Percentiles rank a stretch among this genome's conserved stretches.
Evolutionary conservation across 1,284 basidiomycete species (phyloP).

Genomic region (Cutaneotrichosporon cutaneum): DNA sequence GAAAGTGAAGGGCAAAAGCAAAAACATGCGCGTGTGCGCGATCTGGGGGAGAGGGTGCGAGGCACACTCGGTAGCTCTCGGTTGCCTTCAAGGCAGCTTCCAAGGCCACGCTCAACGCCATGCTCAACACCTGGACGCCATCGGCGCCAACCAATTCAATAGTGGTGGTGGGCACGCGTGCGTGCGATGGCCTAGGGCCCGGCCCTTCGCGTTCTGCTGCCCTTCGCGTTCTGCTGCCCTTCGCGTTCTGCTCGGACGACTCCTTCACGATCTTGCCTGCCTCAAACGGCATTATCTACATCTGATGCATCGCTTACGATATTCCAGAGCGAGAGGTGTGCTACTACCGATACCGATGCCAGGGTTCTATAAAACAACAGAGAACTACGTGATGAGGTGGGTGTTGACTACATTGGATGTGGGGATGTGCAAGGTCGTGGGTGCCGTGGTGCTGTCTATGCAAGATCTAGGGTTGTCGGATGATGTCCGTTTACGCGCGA

Average conservation of each 20-base stretch:
- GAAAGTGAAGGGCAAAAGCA: neutral
- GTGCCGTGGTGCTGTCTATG: neutral
- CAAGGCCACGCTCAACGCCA: no score
- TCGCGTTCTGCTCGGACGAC: no score
- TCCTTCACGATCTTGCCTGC: no score
- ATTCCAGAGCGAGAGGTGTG: slow-evolving; percentile 3
- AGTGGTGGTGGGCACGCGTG: neutral
- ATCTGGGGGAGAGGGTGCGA: neutral
- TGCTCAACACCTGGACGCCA: no score
- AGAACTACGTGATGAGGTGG: slow-evolving; percentile 8
- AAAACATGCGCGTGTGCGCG: neutral
- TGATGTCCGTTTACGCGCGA: slow-evolving; percentile 1
- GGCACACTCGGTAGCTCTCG: no score
- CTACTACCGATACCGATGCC: neutral
- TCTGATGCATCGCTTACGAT: slow-evolving; percentile 48
- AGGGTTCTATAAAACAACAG: slow-evolving; percentile 9
- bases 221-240: no score
- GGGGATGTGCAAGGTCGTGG: neutral
- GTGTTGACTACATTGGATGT: slow-evolving; percentile 7
- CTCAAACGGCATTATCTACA: slow-evolving; percentile 57
- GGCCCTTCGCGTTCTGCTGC: no score
- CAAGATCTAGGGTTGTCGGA: neutral
- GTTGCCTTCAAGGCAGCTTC: no score
- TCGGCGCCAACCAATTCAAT: no score
- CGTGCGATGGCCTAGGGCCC: no score